Percentiles rank a stretch among this genome's conserved stretches.
These are phyloP conservation scores for Lichtheimia ornata DNA, from an alignment of 371 early-diverging fungal species.

Conservation along the genomic window DNA sequence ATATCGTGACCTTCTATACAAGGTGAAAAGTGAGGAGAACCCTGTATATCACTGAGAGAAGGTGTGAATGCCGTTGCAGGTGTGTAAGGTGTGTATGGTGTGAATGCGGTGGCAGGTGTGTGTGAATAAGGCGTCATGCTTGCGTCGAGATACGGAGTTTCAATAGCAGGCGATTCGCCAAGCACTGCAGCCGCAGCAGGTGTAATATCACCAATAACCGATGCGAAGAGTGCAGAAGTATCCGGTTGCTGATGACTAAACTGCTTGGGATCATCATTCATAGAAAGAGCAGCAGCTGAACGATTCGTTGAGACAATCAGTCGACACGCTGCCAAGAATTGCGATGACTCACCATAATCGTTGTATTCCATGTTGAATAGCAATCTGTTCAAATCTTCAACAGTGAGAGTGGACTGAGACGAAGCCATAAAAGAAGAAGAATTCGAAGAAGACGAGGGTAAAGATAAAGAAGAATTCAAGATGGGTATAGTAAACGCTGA, in stretches of 20 bases:
- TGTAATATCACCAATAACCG: slow-evolving; percentile 21
- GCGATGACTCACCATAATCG: slow-evolving; percentile 21
- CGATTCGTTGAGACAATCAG: slow-evolving; percentile 17
- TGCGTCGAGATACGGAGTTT: slow-evolving; percentile 36
- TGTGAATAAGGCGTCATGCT: slow-evolving; percentile 19
- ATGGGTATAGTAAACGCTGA: not conserved
- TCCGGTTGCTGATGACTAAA: not conserved
- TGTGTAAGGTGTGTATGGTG: slow-evolving; percentile 38
- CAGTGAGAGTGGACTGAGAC: slow-evolving; percentile 8
- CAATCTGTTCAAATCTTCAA: slow-evolving; percentile 18
- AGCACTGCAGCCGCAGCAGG: slow-evolving; percentile 25
- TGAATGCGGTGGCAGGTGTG: slow-evolving; percentile 8
- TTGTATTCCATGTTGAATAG: slow-evolving; percentile 15
- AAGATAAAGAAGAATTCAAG: not conserved
- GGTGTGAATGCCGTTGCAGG: slow-evolving; percentile 39
- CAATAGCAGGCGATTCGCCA: slow-evolving; percentile 32
- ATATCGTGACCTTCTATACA: slow-evolving; percentile 25
- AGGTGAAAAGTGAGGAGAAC: slow-evolving; percentile 26
- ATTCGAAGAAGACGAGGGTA: not conserved
- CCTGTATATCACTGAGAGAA: slow-evolving; percentile 22
- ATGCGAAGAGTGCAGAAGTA: slow-evolving; percentile 8
- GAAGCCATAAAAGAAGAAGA: not conserved
- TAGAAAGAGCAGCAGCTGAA: slow-evolving; percentile 16
- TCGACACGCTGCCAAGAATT: slow-evolving; percentile 20
- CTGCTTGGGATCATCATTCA: slow-evolving; percentile 8